These are phyloP conservation scores for Cadophora gregata DNA, from an alignment of 2,329 filamentous ascomycete species.

Conservation along the genomic window DNA sequence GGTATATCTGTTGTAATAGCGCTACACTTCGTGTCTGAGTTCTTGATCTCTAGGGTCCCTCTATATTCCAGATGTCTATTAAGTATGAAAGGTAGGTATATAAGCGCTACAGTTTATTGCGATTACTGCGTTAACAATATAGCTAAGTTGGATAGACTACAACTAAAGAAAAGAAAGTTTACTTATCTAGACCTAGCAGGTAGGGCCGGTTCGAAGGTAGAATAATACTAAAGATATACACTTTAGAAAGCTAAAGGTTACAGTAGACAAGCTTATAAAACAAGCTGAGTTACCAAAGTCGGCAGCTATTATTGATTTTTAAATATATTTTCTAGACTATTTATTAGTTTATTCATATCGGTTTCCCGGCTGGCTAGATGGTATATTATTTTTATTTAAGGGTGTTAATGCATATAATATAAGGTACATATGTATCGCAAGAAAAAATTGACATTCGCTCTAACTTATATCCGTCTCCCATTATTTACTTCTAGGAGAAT, in stretches of 20 bases:
- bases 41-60: neutral
- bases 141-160: slow-evolving; percentile 5
- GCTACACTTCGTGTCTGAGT: neutral
- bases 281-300: neutral
- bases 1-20: neutral
- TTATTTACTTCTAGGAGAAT: too few relatives aligned
- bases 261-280: neutral
- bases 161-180: slow-evolving; percentile 15
- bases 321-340: neutral
- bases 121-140: neutral
- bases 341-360: slow-evolving; percentile 1
- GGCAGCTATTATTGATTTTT: neutral
- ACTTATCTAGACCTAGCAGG: slow-evolving; percentile 19
- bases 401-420: slow-evolving; percentile 2
- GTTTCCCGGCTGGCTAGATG: slow-evolving; percentile 1
- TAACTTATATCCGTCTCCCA: slow-evolving; percentile 26
- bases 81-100: neutral
- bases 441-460: slow-evolving; percentile 9
- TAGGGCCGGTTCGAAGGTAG: slow-evolving; percentile 21
- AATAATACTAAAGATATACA: slow-evolving; percentile 22
- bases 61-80: neutral
- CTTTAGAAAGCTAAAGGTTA: slow-evolving; percentile 16
- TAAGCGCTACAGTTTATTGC: neutral
- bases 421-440: neutral
- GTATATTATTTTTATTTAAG: slow-evolving; percentile 1